Evolutionary conservation across 208 protist genomes (phyloP).

Genomic region (Giardia duodenalis): DNA sequence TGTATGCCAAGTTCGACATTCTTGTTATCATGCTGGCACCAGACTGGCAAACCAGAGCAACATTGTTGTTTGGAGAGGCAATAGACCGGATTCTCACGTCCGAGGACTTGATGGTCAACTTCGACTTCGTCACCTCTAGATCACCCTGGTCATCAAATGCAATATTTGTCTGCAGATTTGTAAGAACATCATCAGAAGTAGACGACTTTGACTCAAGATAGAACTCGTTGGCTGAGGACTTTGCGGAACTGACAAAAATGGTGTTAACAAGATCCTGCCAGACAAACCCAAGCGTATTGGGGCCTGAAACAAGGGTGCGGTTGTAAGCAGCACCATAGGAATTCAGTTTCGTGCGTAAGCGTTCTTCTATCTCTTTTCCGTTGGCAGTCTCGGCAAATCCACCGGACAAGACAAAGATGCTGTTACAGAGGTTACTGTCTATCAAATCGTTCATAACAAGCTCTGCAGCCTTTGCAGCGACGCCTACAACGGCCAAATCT

Average conservation of each 20-base stretch:
- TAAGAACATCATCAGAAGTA: too few species aligned
- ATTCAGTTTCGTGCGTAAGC: slow-evolving; percentile 23
- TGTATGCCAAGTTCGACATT: slow-evolving; percentile 36
- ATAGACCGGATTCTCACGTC: too few species aligned
- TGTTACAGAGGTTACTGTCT: not conserved
- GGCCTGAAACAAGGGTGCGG: slow-evolving; percentile 34
- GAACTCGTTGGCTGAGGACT: slow-evolving; percentile 8
- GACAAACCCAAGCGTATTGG: slow-evolving; percentile 41
- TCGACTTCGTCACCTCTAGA: slow-evolving; percentile 26
- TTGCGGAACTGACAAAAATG: not conserved
- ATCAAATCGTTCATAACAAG: not conserved
- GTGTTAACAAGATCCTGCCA: not conserved
- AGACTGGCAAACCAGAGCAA: slow-evolving; percentile 40
- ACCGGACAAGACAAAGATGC: slow-evolving; percentile 35
- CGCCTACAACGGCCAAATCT: slow-evolving; percentile 37
- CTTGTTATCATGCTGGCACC: slow-evolving; percentile 43
- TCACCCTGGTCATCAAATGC: slow-evolving; percentile 45
- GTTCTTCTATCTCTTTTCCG: slow-evolving; percentile 28
- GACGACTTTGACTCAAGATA: too few species aligned
- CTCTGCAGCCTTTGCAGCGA: slow-evolving; percentile 21
- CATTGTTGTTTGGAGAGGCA: not conserved
- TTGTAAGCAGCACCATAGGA: not conserved
- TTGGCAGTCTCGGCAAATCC: slow-evolving; percentile 44
- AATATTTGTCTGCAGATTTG: too few species aligned
- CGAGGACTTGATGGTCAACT: too few species aligned